Evolutionary conservation across 768 basidiomycete genomes (phyloP).

Genomic region (Boletus speciosus): DNA sequence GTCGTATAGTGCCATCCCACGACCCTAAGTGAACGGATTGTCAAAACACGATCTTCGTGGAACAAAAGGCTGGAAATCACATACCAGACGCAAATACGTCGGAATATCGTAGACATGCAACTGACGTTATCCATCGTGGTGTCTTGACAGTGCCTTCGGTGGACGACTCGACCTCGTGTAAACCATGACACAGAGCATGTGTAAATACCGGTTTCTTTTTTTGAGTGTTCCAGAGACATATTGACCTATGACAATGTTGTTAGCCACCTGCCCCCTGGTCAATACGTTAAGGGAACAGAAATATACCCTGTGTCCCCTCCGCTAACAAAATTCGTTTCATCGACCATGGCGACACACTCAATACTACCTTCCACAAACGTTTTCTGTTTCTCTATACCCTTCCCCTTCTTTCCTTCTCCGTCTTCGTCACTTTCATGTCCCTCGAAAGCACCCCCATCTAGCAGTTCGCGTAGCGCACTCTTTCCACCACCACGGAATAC

Average conservation of each 20-base stretch:
- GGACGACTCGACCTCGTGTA: conserved; percentile 66
- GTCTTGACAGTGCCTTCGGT: conserved; percentile 72
- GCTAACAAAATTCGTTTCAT: conserved; percentile 88
- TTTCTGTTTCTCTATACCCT: conserved; percentile 22
- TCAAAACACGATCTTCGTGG: background rate
- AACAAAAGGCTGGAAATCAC: conserved; percentile 12
- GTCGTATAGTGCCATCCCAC: conserved; percentile 84
- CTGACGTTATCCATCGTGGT: conserved; percentile 88
- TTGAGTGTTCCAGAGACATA: conserved; percentile 85
- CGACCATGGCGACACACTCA: conserved; percentile 92
- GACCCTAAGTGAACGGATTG: conserved; percentile 56
- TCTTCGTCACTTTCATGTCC: conserved; percentile 52
- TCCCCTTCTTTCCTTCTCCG: conserved; percentile 34
- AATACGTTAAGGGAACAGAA: background rate
- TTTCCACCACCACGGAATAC: conserved; percentile 95
- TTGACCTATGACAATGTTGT: conserved; percentile 45
- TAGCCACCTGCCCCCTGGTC: background rate
- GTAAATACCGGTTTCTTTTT: conserved; percentile 97
- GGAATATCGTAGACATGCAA: conserved; percentile 81
- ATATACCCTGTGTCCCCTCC: conserved; percentile 95
- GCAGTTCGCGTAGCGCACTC: conserved; percentile 71
- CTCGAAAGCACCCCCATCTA: conserved; percentile 73
- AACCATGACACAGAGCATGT: conserved; percentile 81
- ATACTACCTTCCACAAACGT: conserved; percentile 84
- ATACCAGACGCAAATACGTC: conserved; percentile 88